Percentiles rank a stretch among this genome's conserved stretches.
phyloP scores from a whole-genome alignment of 352 stramenopile species.

The Lagenidium sp. region DNA sequence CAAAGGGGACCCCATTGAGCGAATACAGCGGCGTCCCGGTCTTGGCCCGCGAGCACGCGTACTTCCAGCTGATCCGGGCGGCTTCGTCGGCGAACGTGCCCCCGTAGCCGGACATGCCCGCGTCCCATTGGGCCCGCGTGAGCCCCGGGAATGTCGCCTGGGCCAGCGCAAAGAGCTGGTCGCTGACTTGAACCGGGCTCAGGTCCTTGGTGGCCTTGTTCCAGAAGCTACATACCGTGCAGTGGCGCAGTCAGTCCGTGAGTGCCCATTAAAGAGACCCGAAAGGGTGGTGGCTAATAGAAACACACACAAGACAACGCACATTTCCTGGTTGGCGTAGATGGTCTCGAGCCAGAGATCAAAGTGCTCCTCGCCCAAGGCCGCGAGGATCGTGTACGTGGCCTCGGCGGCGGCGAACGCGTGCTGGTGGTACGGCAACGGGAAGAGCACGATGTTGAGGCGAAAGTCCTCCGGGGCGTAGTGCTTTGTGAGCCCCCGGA shows the following conservation, averaged over 20 bases:
- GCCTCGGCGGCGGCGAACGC: slow-evolving; percentile 56
- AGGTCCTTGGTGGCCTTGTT: slow-evolving; percentile 79
- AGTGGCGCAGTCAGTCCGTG: neutral
- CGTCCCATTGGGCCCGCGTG: slow-evolving; percentile 51
- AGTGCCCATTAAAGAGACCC: neutral
- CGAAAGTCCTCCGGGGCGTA: slow-evolving; percentile 54
- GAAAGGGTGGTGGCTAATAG: neutral
- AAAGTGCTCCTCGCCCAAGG: slow-evolving; percentile 46
- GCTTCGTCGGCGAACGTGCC: slow-evolving; percentile 56
- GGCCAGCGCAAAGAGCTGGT: slow-evolving; percentile 46
- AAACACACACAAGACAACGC: no score
- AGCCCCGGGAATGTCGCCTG: slow-evolving; percentile 58
- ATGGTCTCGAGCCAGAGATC: slow-evolving; percentile 69
- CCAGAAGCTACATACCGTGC: slow-evolving; percentile 64
- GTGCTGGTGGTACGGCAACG: slow-evolving; percentile 71
- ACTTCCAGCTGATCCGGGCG: slow-evolving; percentile 67
- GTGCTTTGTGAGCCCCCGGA: slow-evolving; percentile 47
- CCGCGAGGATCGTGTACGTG: slow-evolving; percentile 52
- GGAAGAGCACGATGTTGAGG: slow-evolving; percentile 66
- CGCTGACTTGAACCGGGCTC: slow-evolving; percentile 50
- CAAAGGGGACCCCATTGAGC: slow-evolving; percentile 70
- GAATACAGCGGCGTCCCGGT: slow-evolving; percentile 73
- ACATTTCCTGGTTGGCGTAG: slow-evolving; percentile 72
- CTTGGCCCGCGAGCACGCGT: slow-evolving; percentile 63
- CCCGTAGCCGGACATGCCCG: slow-evolving; percentile 67